Percentiles rank a stretch among this genome's conserved stretches.
Conservation (phyloP, 108 stramenopile genomes). For the Cyclostephanos invisitatus region DNA sequence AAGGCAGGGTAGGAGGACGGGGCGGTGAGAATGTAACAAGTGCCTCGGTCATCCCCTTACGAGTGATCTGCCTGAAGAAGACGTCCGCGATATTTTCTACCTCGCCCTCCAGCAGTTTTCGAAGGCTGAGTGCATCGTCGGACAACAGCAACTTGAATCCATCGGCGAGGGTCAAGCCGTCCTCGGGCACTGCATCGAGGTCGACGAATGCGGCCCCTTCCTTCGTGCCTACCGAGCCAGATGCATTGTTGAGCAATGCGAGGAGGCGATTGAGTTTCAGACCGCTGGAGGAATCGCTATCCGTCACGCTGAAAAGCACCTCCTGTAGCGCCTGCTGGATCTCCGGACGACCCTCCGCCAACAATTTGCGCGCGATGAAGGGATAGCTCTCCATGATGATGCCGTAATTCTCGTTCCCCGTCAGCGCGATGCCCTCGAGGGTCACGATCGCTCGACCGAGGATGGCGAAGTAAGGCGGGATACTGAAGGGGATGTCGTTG, state of each 20-base stretch:
- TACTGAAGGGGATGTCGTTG: slow-evolving; percentile 88
- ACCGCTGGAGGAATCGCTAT: slow-evolving; percentile 46
- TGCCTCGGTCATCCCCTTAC: slow-evolving; percentile 72
- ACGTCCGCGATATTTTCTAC: slow-evolving; percentile 79
- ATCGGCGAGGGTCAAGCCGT: slow-evolving; percentile 67
- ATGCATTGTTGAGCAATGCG: slow-evolving; percentile 84
- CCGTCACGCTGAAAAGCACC: slow-evolving; percentile 71
- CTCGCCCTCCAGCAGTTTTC: slow-evolving; percentile 73
- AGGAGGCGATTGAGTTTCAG: slow-evolving; percentile 76
- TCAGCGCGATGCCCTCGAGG: slow-evolving; percentile 87
- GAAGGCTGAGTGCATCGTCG: slow-evolving; percentile 70
- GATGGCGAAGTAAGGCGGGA: slow-evolving; percentile 76
- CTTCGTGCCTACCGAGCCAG: slow-evolving; percentile 63
- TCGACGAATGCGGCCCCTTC: slow-evolving; percentile 86
- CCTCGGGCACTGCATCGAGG: slow-evolving; percentile 81
- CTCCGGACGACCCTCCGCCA: slow-evolving; percentile 77
- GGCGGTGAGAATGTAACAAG: slow-evolving; percentile 70
- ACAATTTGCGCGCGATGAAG: slow-evolving; percentile 85
- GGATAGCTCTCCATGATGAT: slow-evolving; percentile 91
- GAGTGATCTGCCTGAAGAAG: slow-evolving; percentile 74
- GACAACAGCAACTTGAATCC: slow-evolving; percentile 77
- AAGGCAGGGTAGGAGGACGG: slow-evolving; percentile 64
- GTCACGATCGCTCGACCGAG: slow-evolving; percentile 86
- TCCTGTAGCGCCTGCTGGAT: slow-evolving; percentile 84
- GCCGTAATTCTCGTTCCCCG: slow-evolving; percentile 83